These are phyloP conservation scores for Boletus rubropictus DNA, from an alignment of 768 basidiomycete genomes.

Conservation along the genomic window DNA sequence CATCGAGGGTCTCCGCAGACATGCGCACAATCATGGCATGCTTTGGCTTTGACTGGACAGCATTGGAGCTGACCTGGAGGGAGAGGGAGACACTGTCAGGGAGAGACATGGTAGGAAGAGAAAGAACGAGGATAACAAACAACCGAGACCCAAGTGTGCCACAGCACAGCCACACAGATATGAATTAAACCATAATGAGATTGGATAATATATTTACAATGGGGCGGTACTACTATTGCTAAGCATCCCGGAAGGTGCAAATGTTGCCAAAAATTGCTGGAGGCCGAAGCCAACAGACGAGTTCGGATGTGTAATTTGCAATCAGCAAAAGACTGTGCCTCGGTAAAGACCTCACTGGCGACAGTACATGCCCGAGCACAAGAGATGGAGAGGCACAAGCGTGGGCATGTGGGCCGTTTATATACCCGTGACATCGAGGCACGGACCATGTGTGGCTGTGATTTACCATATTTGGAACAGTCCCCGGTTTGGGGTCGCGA, in stretches of 20 bases:
- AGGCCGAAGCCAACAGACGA: slow-evolving; percentile 83
- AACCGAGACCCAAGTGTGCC: no score
- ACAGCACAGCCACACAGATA: no score
- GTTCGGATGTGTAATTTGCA: slow-evolving; percentile 98
- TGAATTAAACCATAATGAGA: no score
- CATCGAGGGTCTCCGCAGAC: slow-evolving; percentile 66
- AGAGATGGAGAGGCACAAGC: slow-evolving; percentile 66
- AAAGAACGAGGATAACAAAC: no score
- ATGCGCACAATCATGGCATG: slow-evolving; percentile 72
- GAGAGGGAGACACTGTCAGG: slow-evolving; percentile 49
- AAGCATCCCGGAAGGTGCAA: no score
- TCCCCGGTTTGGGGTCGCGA: background rate
- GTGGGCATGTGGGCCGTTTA: background rate
- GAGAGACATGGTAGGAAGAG: slow-evolving; percentile 53
- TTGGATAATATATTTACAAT: no score
- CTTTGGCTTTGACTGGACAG: slow-evolving; percentile 56
- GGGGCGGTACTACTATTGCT: no score
- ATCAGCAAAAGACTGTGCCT: slow-evolving; percentile 94
- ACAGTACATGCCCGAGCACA: slow-evolving; percentile 95
- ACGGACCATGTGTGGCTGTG: background rate
- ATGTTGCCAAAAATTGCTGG: slow-evolving; percentile 78
- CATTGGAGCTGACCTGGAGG: slow-evolving; percentile 51
- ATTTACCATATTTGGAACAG: no score
- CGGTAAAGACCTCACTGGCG: slow-evolving; percentile 94
- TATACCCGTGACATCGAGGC: background rate